These are phyloP conservation scores for Debaryomycetaceae sp. DNA, from an alignment of 1,139 yeast species.

Conservation along the genomic window DNA sequence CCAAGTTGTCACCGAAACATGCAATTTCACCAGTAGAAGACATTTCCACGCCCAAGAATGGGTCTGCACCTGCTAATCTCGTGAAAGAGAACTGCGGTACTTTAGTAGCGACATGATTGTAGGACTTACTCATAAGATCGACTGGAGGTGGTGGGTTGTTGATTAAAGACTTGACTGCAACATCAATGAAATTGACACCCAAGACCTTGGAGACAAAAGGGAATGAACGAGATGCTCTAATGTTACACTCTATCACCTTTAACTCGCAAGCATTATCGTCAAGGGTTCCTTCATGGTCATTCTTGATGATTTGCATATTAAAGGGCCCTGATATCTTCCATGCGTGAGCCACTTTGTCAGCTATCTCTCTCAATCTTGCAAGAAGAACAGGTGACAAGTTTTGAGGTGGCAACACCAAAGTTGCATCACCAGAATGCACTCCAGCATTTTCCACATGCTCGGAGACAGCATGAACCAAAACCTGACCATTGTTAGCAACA, in stretches of 20 bases:
- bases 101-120: constrained; percentile 87
- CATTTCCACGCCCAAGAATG: constrained; percentile 98
- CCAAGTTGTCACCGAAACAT: constrained; percentile 79
- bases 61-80: constrained; percentile 98
- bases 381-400: constrained; percentile 56
- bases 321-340: constrained; percentile 97
- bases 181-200: constrained; percentile 90
- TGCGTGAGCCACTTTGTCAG: constrained; percentile 90
- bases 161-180: constrained; percentile 83
- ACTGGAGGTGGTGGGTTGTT: constrained; percentile 69
- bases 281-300: constrained; percentile 44
- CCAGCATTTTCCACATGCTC: constrained; percentile 99
- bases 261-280: constrained; percentile 53
- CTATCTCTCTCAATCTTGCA: constrained; percentile 67
- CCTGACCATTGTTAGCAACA: constrained; percentile 85
- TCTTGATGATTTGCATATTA: constrained; percentile 94
- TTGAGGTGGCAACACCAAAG: constrained; percentile 90
- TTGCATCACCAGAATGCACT: constrained; percentile 98
- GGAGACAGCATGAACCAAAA: constrained; percentile 91
- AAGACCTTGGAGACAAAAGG: constrained; percentile 97
- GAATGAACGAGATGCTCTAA: constrained; percentile 97
- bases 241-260: constrained; percentile 97
- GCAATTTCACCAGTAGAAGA: constrained; percentile 99
- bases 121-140: constrained; percentile 59
- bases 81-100: constrained; percentile 98